Evolutionary conservation across 139 green algal species (phyloP), one percentile per base, ranked within the genome.

Genomic region (Volvox africanus): DNA sequence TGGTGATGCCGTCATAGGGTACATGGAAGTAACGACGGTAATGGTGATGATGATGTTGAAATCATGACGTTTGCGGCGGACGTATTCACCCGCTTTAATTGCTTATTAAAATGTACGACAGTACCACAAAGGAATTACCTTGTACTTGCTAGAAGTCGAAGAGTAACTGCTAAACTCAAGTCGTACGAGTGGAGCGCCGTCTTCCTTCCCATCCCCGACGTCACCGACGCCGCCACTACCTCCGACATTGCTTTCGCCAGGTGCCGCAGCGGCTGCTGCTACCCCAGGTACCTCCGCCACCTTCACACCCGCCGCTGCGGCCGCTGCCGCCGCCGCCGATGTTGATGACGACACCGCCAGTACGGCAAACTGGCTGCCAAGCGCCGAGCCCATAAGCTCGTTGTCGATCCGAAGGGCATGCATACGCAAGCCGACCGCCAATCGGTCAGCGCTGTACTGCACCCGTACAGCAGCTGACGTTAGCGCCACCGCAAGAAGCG

Each of bases 341-440:
- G 36, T 24, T 44, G 78, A 33, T 1, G 80, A 69, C 33, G 77
- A 78, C 20, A 89, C 9, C 26, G 86, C 82, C 82, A 90, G 30
- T 20, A 76, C 50, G 21, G 50, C 44, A 67, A 65, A 90, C 36
- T 37, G 50, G 12, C 73, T 77, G 0, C 86, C 86, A 73, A 90
- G 30, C 44, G 76, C 80, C 50, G 87, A n/a, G 16, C 93, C 97
- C 75, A 97, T 91, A 30, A 99, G 92, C 78, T 96, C 62, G 80
- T 99, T 97, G 18, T 97, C 93, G 20, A 98, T 95, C 0, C 76
- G 89, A 17, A 95, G 80, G 19, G 69, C 67, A 21, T 91, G 75
- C 89, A 94, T 94, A n/a, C 83, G 83, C 21, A 81, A 89, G 2
- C 78, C 89, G 26, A 93, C 89, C 16, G 87, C 61, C 67, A 95